Conservation (phyloP, 2,329 filamentous ascomycete genomes). For the Arthrinium phaeospermum region DNA sequence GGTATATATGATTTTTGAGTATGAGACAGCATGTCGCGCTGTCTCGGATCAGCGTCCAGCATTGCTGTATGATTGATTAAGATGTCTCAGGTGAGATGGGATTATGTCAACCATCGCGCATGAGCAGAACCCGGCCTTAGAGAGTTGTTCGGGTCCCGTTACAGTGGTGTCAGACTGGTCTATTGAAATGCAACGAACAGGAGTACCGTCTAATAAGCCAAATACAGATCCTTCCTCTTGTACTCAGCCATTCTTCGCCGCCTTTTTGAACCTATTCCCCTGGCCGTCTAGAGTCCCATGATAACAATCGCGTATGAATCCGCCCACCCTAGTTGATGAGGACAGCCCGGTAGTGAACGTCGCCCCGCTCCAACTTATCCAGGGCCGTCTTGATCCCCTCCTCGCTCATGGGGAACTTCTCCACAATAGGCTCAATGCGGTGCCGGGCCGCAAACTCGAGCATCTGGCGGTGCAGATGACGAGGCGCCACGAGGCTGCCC, state of each 20-base stretch:
- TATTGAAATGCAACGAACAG: no score
- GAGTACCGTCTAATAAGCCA: no score
- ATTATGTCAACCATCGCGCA: no score
- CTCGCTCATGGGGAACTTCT: slow-evolving; percentile 58
- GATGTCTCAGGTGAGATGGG: neutral
- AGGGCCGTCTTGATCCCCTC: slow-evolving; percentile 43
- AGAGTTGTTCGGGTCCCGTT: no score
- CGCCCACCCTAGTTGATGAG: slow-evolving; percentile 23
- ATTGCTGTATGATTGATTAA: neutral
- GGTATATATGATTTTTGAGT: neutral
- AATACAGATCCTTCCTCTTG: no score
- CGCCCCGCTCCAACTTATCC: slow-evolving; percentile 40
- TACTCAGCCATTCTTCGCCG: no score
- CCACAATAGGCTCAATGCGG: slow-evolving; percentile 57
- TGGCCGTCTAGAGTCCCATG: no score
- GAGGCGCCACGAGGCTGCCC: slow-evolving; percentile 57
- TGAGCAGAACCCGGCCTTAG: no score
- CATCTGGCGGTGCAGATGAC: slow-evolving; percentile 61
- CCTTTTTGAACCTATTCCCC: no score
- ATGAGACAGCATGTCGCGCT: neutral
- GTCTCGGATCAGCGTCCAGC: neutral
- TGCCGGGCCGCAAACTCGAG: slow-evolving; percentile 63
- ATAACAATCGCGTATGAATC: neutral
- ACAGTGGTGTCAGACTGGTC: no score
- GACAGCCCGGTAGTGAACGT: slow-evolving; percentile 42